Conservation (phyloP, 177 flowering plant species). For the Vitis hybrid region DNA sequence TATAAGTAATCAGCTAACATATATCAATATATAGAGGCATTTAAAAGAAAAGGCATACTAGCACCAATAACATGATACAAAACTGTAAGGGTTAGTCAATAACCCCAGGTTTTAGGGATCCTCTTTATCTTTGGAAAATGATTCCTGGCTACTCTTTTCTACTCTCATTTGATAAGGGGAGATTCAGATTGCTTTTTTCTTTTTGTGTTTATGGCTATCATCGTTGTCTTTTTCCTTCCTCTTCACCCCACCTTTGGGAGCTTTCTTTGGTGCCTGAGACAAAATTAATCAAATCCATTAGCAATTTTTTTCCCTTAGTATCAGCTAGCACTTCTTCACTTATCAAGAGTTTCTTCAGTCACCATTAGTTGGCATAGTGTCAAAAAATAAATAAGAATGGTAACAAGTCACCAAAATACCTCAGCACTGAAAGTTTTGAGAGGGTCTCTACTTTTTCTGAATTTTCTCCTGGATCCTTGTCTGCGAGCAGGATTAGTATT, state of each 20-base stretch:
- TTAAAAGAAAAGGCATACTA: background rate
- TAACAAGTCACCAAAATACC: slow-evolving; percentile 31
- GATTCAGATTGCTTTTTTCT: slow-evolving; percentile 23
- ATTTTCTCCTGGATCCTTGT: slow-evolving; percentile 43
- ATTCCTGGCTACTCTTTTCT: too few species aligned
- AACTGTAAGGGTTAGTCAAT: slow-evolving; percentile 15
- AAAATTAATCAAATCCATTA: slow-evolving; percentile 9
- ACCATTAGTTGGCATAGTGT: background rate
- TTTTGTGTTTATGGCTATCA: slow-evolving; percentile 27
- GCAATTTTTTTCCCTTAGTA: background rate
- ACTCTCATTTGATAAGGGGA: background rate
- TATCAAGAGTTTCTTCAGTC: too few species aligned
- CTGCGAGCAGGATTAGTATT: slow-evolving; percentile 34
- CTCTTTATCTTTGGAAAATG: too few species aligned
- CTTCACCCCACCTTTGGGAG: slow-evolving; percentile 33
- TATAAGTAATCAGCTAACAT: too few species aligned
- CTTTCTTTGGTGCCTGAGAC: slow-evolving; percentile 46
- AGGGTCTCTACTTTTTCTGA: slow-evolving; percentile 66
- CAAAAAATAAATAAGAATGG: background rate
- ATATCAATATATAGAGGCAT: too few species aligned
- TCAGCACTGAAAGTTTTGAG: slow-evolving; percentile 74
- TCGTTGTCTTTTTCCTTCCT: slow-evolving; percentile 36
- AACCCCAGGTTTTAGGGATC: slow-evolving; percentile 7
- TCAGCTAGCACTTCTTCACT: too few species aligned
- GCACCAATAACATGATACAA: slow-evolving; percentile 14